Base-by-base conservation (phyloP, 805 yeast genomes). In the Suhomyces xylopsoci region DNA sequence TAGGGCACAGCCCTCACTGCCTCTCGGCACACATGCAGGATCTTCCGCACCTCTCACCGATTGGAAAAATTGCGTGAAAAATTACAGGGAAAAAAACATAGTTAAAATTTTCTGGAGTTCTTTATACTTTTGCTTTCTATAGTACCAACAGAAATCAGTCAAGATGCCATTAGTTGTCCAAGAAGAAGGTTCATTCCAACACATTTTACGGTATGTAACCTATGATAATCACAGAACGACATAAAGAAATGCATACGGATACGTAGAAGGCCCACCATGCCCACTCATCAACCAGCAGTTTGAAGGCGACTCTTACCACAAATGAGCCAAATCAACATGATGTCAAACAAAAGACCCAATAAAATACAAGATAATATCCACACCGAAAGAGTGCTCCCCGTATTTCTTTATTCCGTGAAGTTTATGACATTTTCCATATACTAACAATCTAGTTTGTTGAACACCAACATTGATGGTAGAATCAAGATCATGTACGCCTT, bases 401-500 rank as follows among this genome's bases (percentile, higher is more conserved):
- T n/a, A 32, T 32, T 32, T 32, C 36, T 32, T 32, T 32, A 6
- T 32, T 28, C n/a, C n/a, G 32, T 12, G 32, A 28, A 28, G 32
- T 12, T 32, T 6, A 12, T n/a, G 12, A 32, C 36, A 32, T n/a
- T 32, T 7, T 32, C 36, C 36, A 32, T 32, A n/a, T 67, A 67
- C 70, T 66, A 67, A 65, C 71, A 45, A 45, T 55, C 57, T 76
- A 87, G 96, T 93, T 90, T 94, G 85, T 90, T 94, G 83, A 94
- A 96, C 91, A 94, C 99, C 83, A 94, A 94, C 92, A 97, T 94
- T 79, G 99, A 94, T 82, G 99, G 99, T 88, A 92, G 96, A 91
- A 93, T 93, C 87, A 94, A 94, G 88, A 87, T 94, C 81, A 96
- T 94, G 94, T 96, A 92, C 90, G 99, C 99, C 79, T 85, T 94